phyloP scores from a whole-genome alignment of 2,329 filamentous ascomycete genomes.

The Thermothelomyces thermophilus region DNA sequence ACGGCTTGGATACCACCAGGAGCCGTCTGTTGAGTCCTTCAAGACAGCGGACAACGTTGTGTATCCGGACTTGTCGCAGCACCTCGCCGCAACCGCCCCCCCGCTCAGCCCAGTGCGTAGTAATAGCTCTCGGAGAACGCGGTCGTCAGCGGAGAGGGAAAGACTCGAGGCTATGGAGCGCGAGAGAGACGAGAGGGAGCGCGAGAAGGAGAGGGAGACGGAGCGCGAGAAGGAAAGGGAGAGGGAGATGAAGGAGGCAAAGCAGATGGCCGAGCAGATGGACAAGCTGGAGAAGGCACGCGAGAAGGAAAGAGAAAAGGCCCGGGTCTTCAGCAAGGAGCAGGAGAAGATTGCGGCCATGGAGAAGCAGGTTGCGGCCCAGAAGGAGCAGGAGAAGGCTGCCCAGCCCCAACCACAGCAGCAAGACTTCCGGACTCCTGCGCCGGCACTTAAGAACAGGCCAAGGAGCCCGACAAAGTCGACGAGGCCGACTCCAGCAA shows the following conservation, averaged over 20 bases:
- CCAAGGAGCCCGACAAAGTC: conserved; percentile 39
- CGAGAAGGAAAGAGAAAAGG: conserved; percentile 32
- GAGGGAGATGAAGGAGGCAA: conserved; percentile 53
- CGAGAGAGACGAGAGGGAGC: conserved; percentile 47
- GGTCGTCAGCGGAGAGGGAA: conserved; percentile 55
- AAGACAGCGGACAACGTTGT: conserved; percentile 31
- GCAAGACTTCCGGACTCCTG: conserved; percentile 25
- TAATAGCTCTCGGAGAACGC: conserved; percentile 42
- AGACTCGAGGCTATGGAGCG: conserved; percentile 56
- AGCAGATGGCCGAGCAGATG: conserved; percentile 55
- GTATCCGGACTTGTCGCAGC: conserved; percentile 42
- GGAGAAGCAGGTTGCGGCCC: conserved; percentile 47
- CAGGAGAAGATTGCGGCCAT: conserved; percentile 27
- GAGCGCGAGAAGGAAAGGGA: conserved; percentile 44
- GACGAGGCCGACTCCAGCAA: conserved; percentile 45
- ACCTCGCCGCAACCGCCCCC: conserved; percentile 29
- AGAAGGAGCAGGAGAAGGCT: conserved; percentile 43
- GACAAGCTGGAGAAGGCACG: conserved; percentile 65
- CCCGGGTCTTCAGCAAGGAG: conserved; percentile 20
- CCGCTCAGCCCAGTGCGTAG: conserved; percentile 38
- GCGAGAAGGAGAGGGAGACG: conserved; percentile 37
- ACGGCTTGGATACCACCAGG: conserved; percentile 39
- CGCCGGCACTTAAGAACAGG: conserved; percentile 25
- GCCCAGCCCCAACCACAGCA: conserved; percentile 11
- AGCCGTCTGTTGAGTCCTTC: conserved; percentile 45